A percentile compares a stretch with the other conserved stretches of the same genome.
Evolutionary conservation across 371 early-diverging fungal species (phyloP).

Genomic region (Zopfochytrium polystomum): DNA sequence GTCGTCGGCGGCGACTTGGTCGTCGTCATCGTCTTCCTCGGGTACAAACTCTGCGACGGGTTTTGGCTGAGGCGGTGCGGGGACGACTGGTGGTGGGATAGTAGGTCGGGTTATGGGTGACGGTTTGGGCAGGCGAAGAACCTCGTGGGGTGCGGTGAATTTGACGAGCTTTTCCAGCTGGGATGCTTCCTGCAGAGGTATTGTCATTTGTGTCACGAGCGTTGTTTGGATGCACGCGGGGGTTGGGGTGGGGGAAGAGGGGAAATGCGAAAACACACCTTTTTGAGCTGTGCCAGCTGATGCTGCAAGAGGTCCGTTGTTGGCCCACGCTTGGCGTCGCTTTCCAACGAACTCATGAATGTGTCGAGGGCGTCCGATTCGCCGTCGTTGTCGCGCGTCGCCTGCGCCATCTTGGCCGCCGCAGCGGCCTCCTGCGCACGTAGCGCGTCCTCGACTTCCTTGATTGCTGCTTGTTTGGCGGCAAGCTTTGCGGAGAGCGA

Average conservation of each 20-base stretch:
- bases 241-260: neutral
- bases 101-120: neutral
- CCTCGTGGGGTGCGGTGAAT: slow-evolving; percentile 31
- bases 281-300: slow-evolving; percentile 51
- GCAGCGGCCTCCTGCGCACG: neutral
- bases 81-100: neutral
- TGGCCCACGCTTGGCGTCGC: slow-evolving; percentile 33
- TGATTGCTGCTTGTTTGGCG: slow-evolving; percentile 19
- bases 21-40: neutral
- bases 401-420: slow-evolving; percentile 24
- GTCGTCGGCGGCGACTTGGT: neutral
- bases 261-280: slow-evolving; percentile 12
- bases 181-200: slow-evolving; percentile 53
- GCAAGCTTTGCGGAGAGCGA: slow-evolving; percentile 51
- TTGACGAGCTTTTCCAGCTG: slow-evolving; percentile 55
- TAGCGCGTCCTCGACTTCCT: slow-evolving; percentile 21
- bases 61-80: neutral
- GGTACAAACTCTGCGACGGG: neutral
- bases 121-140: neutral
- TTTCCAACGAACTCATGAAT: slow-evolving; percentile 50
- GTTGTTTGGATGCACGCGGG: neutral
- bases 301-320: slow-evolving; percentile 49
- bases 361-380: slow-evolving; percentile 66
- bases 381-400: slow-evolving; percentile 31
- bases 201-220: neutral